Percentiles rank a stretch among this genome's conserved stretches.
These are phyloP conservation scores for Ustilaginoidea virens DNA, from an alignment of 2,329 filamentous ascomycete genomes.

Conservation along the genomic window DNA sequence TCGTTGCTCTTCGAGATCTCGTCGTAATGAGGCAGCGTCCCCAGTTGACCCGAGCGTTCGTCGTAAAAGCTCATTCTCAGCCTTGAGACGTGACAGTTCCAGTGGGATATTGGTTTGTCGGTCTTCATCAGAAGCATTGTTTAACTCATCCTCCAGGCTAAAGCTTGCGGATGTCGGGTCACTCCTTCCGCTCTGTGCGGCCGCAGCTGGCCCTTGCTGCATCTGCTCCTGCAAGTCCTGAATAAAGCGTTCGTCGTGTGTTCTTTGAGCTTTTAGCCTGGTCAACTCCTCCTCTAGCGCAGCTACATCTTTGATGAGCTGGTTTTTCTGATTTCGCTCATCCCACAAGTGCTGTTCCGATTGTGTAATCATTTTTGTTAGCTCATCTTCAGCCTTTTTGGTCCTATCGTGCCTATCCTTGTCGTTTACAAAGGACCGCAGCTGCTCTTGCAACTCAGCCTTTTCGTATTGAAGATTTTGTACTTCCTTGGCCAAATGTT, in stretches of 20 bases:
- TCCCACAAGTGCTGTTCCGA: conserved; percentile 27
- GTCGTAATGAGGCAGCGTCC: conserved; percentile 36
- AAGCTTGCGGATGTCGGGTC: conserved; percentile 13
- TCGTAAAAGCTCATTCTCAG: conserved; percentile 44
- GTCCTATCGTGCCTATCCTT: conserved; percentile 17
- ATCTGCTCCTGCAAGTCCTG: conserved; percentile 45
- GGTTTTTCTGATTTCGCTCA: conserved; percentile 28
- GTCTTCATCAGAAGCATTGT: conserved; percentile 27
- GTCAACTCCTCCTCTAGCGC: conserved; percentile 30
- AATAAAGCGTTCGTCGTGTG: conserved; percentile 37
- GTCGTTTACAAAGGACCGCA: conserved; percentile 21
- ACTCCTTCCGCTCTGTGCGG: conserved; percentile 8
- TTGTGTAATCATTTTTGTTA: conserved; percentile 25
- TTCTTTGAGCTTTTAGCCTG: conserved; percentile 29
- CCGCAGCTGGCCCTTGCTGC: conserved; percentile 17
- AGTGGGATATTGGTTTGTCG: conserved; percentile 26
- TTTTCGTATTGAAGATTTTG: conserved; percentile 38
- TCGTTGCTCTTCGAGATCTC: conserved; percentile 39
- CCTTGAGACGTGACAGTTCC: conserved; percentile 42
- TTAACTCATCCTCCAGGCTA: conserved; percentile 46
- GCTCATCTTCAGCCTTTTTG: conserved; percentile 22
- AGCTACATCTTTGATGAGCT: conserved; percentile 29
- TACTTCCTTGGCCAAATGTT: conserved; percentile 38
- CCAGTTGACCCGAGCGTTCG: conserved; percentile 37
- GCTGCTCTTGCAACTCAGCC: conserved; percentile 34